Conservation (phyloP, 352 stramenopile genomes). For the Pythium rishiriense region DNA sequence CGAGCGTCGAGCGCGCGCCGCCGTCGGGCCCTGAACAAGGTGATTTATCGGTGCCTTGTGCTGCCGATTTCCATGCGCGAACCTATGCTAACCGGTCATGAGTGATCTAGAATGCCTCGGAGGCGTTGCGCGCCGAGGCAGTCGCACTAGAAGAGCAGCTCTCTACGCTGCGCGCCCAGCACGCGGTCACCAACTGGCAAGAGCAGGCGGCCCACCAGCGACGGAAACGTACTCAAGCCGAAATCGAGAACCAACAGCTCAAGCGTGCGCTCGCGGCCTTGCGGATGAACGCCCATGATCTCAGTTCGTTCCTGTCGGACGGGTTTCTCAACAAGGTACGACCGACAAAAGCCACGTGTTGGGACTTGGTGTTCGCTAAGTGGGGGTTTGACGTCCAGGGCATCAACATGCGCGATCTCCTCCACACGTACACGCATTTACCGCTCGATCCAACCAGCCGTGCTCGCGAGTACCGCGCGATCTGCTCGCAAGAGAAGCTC, state of each 20-base stretch:
- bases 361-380: neutral
- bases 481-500: neutral
- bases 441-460: neutral
- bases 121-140: neutral
- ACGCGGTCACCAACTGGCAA: neutral
- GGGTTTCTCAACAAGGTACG: neutral
- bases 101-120: neutral
- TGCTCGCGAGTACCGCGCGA: neutral
- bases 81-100: too few species aligned
- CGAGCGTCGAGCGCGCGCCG: neutral
- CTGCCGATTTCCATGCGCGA: too few species aligned
- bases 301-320: neutral
- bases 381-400: neutral
- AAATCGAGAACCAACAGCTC: neutral
- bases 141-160: neutral
- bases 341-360: too few species aligned
- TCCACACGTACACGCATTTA: neutral
- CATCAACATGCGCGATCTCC: conserved; percentile 5
- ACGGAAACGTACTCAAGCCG: neutral
- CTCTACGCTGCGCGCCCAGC: neutral
- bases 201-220: neutral
- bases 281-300: neutral
- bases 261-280: neutral
- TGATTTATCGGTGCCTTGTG: too few species aligned
- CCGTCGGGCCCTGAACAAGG: neutral